These are phyloP conservation scores for Pseudocercospora fuligena DNA, from an alignment of 2,329 filamentous ascomycete genomes.

Conservation along the genomic window DNA sequence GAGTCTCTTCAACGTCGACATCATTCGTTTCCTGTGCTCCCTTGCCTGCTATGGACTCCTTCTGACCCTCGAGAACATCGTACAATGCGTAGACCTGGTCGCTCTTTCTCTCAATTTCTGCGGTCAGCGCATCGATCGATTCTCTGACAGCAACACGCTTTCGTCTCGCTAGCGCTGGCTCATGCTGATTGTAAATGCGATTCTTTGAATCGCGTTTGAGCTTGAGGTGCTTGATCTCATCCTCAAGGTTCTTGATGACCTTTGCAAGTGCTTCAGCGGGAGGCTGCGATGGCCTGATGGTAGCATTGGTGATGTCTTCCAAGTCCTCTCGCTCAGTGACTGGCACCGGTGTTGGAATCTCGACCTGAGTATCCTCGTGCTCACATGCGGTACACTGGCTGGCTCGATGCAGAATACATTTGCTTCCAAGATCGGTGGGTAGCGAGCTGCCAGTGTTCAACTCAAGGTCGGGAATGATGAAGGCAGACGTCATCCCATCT, in stretches of 20 bases:
- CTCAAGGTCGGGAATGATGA: constrained; percentile 68
- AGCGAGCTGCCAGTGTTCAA: constrained; percentile 38
- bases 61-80: constrained; percentile 82
- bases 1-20: constrained; percentile 47
- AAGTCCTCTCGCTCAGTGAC: constrained; percentile 38
- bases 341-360: constrained; percentile 47
- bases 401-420: constrained; percentile 47
- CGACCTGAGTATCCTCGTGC: constrained; percentile 40
- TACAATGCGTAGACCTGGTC: constrained; percentile 83
- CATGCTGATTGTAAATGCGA: constrained; percentile 66
- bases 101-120: constrained; percentile 71
- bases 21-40: constrained; percentile 56
- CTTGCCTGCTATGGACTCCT: constrained; percentile 45
- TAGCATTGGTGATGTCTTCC: constrained; percentile 60
- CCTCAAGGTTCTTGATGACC: constrained; percentile 81
- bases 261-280: constrained; percentile 75
- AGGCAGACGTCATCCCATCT: constrained; percentile 63
- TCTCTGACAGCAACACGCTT: constrained; percentile 66
- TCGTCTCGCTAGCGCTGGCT: constrained; percentile 68
- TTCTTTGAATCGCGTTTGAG: constrained; percentile 68
- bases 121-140: constrained; percentile 65
- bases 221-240: constrained; percentile 79
- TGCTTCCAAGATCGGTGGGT: constrained; percentile 28
- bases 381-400: constrained; percentile 62
- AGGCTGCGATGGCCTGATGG: constrained; percentile 65